phyloP scores from a whole-genome alignment of 2,329 filamentous ascomycete species.

The Paecilomyces sp. region DNA sequence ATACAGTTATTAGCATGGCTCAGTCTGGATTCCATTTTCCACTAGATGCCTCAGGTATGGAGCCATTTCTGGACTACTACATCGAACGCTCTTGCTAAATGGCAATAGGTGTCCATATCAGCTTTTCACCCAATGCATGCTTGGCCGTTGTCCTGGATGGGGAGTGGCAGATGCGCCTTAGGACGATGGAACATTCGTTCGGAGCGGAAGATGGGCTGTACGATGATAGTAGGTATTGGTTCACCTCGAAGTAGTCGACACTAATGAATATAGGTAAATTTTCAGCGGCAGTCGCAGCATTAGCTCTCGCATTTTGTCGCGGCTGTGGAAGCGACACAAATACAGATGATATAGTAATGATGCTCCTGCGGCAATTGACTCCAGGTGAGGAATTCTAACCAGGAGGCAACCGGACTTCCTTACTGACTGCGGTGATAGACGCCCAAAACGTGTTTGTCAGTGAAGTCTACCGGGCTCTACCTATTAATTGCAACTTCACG shows the following conservation, averaged over 20 bases:
- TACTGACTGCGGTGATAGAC: constrained; percentile 32
- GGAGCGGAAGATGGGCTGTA: constrained; percentile 27
- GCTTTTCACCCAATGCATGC: constrained; percentile 40
- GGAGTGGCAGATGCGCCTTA: constrained; percentile 32
- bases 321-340: constrained; percentile 43
- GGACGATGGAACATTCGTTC: constrained; percentile 33
- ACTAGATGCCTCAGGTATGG: constrained; percentile 57
- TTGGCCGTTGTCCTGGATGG: constrained; percentile 29
- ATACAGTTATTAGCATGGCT: constrained; percentile 61
- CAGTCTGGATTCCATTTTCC: constrained; percentile 73
- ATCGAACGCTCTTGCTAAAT: background rate
- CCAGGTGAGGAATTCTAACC: constrained; percentile 26
- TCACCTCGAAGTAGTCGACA: background rate
- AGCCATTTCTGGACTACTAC: background rate
- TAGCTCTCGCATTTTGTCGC: constrained; percentile 49
- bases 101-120: constrained; percentile 24
- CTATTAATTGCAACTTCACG: constrained; percentile 73
- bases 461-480: constrained; percentile 62
- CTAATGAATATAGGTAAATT: constrained; percentile 24
- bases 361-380: constrained; percentile 48
- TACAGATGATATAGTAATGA: constrained; percentile 65
- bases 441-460: constrained; percentile 57
- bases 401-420: constrained; percentile 21
- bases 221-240: constrained; percentile 27
- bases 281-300: constrained; percentile 52